Evolutionary conservation across 202 grass and related monocot species (phyloP).

Genomic region (Dendrocalamus latiflorus): DNA sequence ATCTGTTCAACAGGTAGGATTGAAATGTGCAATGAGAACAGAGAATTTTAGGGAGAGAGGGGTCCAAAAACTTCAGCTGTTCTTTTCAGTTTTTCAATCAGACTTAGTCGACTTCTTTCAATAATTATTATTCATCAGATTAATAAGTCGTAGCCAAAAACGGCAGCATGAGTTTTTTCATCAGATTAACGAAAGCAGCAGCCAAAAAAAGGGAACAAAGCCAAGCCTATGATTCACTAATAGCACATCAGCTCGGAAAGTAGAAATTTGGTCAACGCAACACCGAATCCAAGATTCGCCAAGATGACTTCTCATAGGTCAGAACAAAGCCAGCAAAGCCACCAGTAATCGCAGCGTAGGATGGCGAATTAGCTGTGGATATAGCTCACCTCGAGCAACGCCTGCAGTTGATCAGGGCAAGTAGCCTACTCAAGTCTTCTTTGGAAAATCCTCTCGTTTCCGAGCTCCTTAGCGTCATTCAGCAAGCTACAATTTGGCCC

Average conservation of each 20-base stretch:
- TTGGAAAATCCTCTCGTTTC: too few relatives aligned
- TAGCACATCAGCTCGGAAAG: neutral
- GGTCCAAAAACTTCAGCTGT: neutral
- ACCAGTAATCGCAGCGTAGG: neutral
- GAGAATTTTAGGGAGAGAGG: neutral
- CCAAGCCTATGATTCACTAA: neutral
- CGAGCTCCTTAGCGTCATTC: neutral
- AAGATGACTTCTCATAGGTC: neutral
- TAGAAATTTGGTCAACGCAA: neutral
- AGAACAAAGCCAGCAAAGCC: neutral
- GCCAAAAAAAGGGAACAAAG: too few relatives aligned
- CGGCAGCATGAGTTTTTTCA: too few relatives aligned
- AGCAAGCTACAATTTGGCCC: neutral
- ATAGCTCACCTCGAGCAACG: neutral
- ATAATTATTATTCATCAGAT: too few relatives aligned
- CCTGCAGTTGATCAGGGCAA: too few relatives aligned
- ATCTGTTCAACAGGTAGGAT: neutral
- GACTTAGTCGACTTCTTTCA: too few relatives aligned
- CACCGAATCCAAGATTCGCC: neutral
- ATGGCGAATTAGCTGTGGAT: neutral
- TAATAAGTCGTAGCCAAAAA: too few relatives aligned
- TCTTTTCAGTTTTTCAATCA: too few relatives aligned
- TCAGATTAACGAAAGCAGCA: too few relatives aligned
- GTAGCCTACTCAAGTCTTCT: too few relatives aligned
- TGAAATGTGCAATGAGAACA: neutral